These are phyloP conservation scores for Bruguiera gymnorhiza DNA, from an alignment of 345 rosid genomes.

Conservation along the genomic window DNA sequence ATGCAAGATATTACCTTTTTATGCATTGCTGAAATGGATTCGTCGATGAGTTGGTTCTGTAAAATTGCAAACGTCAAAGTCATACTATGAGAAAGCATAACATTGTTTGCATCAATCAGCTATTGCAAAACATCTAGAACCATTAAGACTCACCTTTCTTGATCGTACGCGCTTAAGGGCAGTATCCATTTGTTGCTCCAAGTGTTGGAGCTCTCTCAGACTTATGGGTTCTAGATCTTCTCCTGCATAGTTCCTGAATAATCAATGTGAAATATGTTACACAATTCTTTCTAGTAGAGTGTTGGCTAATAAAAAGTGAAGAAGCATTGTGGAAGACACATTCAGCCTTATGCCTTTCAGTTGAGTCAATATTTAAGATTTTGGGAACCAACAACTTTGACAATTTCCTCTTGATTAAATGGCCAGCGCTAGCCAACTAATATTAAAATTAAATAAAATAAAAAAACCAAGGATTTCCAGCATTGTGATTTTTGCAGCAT, in stretches of 20 bases:
- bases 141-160: constrained; percentile 44
- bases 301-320: too few species aligned
- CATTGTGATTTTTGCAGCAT: too few species aligned
- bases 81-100: neutral
- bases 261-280: neutral
- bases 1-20: constrained; percentile 47
- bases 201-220: constrained; percentile 61
- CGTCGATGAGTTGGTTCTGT: constrained; percentile 70
- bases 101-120: neutral
- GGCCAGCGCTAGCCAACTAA: too few species aligned
- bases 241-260: constrained; percentile 56
- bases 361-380: too few species aligned
- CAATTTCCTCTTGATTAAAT: too few species aligned
- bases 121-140: neutral
- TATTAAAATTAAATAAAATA: too few species aligned
- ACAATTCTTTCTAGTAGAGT: neutral
- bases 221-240: constrained; percentile 61
- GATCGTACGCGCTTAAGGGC: constrained; percentile 70
- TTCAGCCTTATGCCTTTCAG: too few species aligned
- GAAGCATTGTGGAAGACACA: too few species aligned
- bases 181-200: constrained; percentile 79
- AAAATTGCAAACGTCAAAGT: neutral
- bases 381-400: too few species aligned
- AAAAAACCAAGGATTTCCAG: too few species aligned
- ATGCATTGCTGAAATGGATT: constrained; percentile 56